Conservation (phyloP, 257 asterid species). For the Jaltomata sinuosa region DNA sequence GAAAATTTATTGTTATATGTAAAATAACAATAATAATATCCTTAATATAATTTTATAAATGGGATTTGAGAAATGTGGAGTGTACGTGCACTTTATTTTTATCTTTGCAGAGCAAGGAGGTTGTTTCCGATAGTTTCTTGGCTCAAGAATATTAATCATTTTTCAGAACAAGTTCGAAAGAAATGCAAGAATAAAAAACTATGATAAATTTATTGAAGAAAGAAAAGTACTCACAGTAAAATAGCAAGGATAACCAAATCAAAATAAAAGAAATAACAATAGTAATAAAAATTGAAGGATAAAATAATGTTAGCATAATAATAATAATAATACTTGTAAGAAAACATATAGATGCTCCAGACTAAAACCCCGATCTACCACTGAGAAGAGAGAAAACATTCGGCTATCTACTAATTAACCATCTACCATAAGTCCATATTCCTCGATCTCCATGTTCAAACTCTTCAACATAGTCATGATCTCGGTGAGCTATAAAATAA, state of each 20-base stretch:
- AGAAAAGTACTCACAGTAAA: not conserved
- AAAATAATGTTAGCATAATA: too few relatives aligned
- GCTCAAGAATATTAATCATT: not conserved
- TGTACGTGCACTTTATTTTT: too few relatives aligned
- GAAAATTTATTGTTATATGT: too few relatives aligned
- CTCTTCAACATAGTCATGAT: too few relatives aligned
- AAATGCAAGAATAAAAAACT: not conserved
- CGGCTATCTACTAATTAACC: not conserved
- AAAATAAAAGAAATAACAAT: too few relatives aligned
- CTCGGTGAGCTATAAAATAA: not conserved
- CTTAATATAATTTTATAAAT: not conserved
- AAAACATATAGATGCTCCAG: not conserved
- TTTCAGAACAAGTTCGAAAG: not conserved
- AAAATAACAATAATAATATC: too few relatives aligned
- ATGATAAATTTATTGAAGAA: not conserved
- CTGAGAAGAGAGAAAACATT: too few relatives aligned
- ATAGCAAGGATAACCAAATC: not conserved
- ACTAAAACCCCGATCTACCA: too few relatives aligned
- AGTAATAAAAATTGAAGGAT: too few relatives aligned
- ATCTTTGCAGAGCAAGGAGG: too few relatives aligned
- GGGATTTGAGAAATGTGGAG: fast-evolving
- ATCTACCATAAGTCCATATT: not conserved
- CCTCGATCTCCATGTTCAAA: not conserved
- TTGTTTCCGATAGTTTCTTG: fast-evolving
- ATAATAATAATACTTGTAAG: too few relatives aligned